phyloP scores from a whole-genome alignment of 1,139 yeast genomes.

The Debaryomycetaceae sp. region DNA sequence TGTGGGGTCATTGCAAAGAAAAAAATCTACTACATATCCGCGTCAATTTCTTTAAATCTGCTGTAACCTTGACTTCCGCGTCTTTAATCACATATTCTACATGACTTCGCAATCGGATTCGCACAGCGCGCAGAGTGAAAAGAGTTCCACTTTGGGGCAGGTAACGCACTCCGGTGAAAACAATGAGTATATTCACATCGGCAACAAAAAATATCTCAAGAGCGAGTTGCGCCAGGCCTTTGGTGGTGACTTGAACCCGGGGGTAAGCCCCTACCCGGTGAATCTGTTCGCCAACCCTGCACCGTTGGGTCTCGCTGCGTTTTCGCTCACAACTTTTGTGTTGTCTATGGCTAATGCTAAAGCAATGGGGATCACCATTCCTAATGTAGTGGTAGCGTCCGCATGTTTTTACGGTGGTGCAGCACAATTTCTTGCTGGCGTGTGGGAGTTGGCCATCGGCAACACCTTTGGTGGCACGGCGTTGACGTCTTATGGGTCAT shows the following conservation, averaged over 20 bases:
- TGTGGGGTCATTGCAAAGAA: too few species aligned
- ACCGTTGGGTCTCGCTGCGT: slow-evolving; percentile 57
- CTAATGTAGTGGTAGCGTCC: slow-evolving; percentile 40
- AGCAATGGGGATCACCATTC: slow-evolving; percentile 35
- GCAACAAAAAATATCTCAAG: slow-evolving; percentile 6
- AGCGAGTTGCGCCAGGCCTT: slow-evolving; percentile 11
- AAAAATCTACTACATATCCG: too few species aligned
- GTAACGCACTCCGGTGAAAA: slow-evolving; percentile 6
- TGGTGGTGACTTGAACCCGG: slow-evolving; percentile 37
- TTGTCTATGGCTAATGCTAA: slow-evolving; percentile 39
- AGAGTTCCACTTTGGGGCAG: not conserved
- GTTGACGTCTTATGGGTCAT: slow-evolving; percentile 38
- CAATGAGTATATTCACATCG: slow-evolving; percentile 8
- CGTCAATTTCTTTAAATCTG: too few species aligned
- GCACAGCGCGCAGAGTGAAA: too few species aligned
- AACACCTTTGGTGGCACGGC: slow-evolving; percentile 43
- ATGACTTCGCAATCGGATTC: too few species aligned
- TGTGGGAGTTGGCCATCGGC: slow-evolving; percentile 44
- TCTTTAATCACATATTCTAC: too few species aligned
- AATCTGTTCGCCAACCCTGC: slow-evolving; percentile 52
- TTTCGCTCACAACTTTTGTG: slow-evolving; percentile 47
- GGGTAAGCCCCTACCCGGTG: slow-evolving; percentile 30
- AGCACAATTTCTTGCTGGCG: slow-evolving; percentile 45
- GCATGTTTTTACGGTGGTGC: slow-evolving; percentile 44
- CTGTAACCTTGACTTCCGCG: too few species aligned